Conservation (phyloP, 352 stramenopile species). For the Pythium folliculosum region DNA sequence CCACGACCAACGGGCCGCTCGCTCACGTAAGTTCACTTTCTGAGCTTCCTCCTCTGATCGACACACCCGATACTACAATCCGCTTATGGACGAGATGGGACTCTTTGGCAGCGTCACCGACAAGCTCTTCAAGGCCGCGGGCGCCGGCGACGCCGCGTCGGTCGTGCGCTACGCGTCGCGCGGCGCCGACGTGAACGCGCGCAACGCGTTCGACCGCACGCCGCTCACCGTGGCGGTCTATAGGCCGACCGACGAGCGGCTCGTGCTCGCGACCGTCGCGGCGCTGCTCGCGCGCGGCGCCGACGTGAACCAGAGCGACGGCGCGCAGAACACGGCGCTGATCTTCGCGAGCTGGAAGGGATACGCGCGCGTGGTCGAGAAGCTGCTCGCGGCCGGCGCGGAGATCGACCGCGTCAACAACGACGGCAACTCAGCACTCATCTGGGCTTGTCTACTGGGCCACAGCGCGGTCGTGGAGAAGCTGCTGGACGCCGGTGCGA, state of each 20-base stretch:
- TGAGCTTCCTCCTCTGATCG: neutral
- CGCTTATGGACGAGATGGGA: slow-evolving; percentile 5
- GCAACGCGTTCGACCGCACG: slow-evolving; percentile 19
- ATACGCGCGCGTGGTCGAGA: slow-evolving; percentile 8
- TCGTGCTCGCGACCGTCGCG: slow-evolving; percentile 9
- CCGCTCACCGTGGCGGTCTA: slow-evolving; percentile 14
- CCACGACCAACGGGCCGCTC: too few relatives aligned
- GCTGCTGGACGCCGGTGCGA: slow-evolving; percentile 5
- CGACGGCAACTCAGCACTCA: slow-evolving; percentile 12
- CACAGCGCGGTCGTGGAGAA: slow-evolving; percentile 9
- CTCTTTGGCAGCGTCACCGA: slow-evolving; percentile 16
- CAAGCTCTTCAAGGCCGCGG: slow-evolving; percentile 20
- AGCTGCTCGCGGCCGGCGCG: slow-evolving; percentile 5
- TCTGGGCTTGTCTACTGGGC: slow-evolving; percentile 2
- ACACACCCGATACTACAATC: too few relatives aligned
- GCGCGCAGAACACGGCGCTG: slow-evolving; percentile 11
- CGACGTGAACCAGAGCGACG: slow-evolving; percentile 13
- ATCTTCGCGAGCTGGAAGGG: slow-evolving; percentile 19
- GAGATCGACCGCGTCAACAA: neutral
- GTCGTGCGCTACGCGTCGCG: slow-evolving; percentile 2
- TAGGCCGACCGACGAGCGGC: neutral
- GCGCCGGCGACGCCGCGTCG: slow-evolving; percentile 1
- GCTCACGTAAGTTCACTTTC: too few relatives aligned
- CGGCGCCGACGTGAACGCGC: slow-evolving; percentile 12
- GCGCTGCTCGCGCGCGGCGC: slow-evolving; percentile 5